Percentiles rank a stretch among this genome's conserved stretches.
phyloP scores from a whole-genome alignment of 1,284 basidiomycete species.

The Farysia itapuensis region DNA sequence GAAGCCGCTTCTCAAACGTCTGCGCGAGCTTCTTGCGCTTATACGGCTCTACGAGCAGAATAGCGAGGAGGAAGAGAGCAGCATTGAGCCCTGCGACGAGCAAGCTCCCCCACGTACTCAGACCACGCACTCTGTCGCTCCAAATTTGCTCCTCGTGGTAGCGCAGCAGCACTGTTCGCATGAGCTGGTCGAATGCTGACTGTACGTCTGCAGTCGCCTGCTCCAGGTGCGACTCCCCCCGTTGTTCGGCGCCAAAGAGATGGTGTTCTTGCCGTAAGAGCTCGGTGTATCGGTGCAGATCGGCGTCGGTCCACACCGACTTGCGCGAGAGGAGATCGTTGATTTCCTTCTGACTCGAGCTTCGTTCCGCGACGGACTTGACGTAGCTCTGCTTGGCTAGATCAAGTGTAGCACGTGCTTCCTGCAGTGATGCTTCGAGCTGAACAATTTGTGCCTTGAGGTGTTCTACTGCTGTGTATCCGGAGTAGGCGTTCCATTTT shows the following conservation, averaged over 20 bases:
- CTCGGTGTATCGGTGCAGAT: slow-evolving; percentile 48
- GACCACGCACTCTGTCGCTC: slow-evolving; percentile 50
- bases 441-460: slow-evolving; percentile 32
- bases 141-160: slow-evolving; percentile 59
- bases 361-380: slow-evolving; percentile 33
- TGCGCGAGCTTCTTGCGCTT: slow-evolving; percentile 55
- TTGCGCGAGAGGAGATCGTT: slow-evolving; percentile 55
- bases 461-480: slow-evolving; percentile 41
- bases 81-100: slow-evolving; percentile 52
- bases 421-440: slow-evolving; percentile 14
- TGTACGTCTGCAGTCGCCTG: slow-evolving; percentile 37
- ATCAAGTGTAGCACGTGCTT: slow-evolving; percentile 2
- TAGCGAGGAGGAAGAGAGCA: slow-evolving; percentile 50
- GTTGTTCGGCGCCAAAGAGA: slow-evolving; percentile 28
- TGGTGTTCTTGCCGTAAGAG: slow-evolving; percentile 51
- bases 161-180: slow-evolving; percentile 48
- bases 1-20: slow-evolving; percentile 50
- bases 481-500: slow-evolving; percentile 47
- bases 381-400: slow-evolving; percentile 38
- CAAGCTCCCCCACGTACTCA: slow-evolving; percentile 49
- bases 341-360: slow-evolving; percentile 39
- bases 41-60: slow-evolving; percentile 57
- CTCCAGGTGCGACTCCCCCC: slow-evolving; percentile 41
- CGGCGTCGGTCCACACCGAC: slow-evolving; percentile 43
- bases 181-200: slow-evolving; percentile 48